phyloP scores from a whole-genome alignment of 176 grass and related monocot genomes.

The Panicum miliaceum region DNA sequence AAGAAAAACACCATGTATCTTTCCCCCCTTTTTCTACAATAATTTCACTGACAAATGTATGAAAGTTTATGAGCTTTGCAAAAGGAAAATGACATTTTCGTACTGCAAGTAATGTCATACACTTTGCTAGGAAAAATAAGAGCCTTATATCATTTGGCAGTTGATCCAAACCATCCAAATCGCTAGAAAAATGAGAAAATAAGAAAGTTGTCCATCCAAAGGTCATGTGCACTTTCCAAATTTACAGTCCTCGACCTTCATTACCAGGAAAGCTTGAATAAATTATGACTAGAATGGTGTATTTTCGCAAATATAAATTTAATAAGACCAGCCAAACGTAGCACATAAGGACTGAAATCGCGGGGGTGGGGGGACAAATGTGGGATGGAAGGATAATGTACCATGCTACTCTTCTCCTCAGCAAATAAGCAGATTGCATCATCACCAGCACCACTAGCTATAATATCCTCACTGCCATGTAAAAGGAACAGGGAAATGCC shows the following conservation, averaged over 20 bases:
- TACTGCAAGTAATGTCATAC: not conserved
- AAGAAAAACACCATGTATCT: not conserved
- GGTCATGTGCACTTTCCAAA: slow-evolving; percentile 10
- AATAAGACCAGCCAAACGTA: slow-evolving; percentile 11
- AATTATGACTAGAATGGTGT: slow-evolving; percentile 26
- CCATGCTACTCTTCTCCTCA: slow-evolving; percentile 65
- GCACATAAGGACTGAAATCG: slow-evolving; percentile 6
- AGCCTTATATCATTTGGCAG: not conserved
- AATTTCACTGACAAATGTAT: not conserved
- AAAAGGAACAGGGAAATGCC: slow-evolving; percentile 40
- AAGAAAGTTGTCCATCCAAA: not conserved
- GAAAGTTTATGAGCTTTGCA: not conserved
- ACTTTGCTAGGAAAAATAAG: not conserved
- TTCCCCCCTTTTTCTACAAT: not conserved
- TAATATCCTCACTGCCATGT: slow-evolving; percentile 71
- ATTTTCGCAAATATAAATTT: not conserved
- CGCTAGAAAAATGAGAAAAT: not conserved
- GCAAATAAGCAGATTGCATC: slow-evolving; percentile 80
- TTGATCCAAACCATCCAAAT: not conserved
- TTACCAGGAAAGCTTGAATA: not conserved
- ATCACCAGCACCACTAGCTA: slow-evolving; percentile 83
- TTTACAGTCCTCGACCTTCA: not conserved
- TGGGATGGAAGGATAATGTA: slow-evolving; percentile 39
- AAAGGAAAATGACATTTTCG: not conserved
- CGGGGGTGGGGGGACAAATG: no score